These are phyloP conservation scores for Wallacemonas collosoma DNA, from an alignment of 208 protist species.

Conservation along the genomic window DNA sequence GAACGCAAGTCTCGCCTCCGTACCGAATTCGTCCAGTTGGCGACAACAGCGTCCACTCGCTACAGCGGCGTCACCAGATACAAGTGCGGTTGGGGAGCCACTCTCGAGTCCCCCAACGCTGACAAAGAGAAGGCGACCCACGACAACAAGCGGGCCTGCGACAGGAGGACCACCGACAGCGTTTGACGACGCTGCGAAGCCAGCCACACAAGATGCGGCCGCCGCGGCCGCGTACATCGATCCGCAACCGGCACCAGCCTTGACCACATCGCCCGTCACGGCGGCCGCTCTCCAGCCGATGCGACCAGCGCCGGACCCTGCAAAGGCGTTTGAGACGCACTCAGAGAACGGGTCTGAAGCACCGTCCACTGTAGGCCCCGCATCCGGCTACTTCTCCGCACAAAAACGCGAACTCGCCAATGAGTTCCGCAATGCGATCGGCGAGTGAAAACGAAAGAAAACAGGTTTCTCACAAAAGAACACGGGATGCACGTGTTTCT, in stretches of 20 bases:
- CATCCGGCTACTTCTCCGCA: conserved; percentile 8
- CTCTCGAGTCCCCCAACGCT: conserved; percentile 4
- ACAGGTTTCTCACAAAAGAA: background rate
- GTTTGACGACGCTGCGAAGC: background rate
- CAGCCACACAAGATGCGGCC: background rate
- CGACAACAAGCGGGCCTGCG: background rate
- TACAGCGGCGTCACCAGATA: background rate
- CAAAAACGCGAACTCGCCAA: conserved; percentile 11
- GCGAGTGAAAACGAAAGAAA: background rate
- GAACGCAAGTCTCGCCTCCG: background rate
- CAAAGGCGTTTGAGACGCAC: background rate
- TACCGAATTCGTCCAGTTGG: background rate
- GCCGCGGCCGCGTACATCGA: background rate
- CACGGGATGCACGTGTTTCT: too few relatives aligned
- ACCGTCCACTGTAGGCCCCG: conserved; percentile 9
- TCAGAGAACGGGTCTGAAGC: conserved; percentile 7
- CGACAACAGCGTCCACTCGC: background rate
- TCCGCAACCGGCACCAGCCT: background rate
- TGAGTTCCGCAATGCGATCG: conserved; percentile 5
- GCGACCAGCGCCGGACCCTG: conserved; percentile 6
- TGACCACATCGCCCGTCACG: background rate
- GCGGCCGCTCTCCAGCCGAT: conserved; percentile 1
- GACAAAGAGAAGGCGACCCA: background rate
- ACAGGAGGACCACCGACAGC: background rate
- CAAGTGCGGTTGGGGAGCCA: background rate